Evolutionary conservation across 2,329 filamentous ascomycete species (phyloP), one percentile per base, ranked within the genome.

Genomic region (Verticillium dahliae): DNA sequence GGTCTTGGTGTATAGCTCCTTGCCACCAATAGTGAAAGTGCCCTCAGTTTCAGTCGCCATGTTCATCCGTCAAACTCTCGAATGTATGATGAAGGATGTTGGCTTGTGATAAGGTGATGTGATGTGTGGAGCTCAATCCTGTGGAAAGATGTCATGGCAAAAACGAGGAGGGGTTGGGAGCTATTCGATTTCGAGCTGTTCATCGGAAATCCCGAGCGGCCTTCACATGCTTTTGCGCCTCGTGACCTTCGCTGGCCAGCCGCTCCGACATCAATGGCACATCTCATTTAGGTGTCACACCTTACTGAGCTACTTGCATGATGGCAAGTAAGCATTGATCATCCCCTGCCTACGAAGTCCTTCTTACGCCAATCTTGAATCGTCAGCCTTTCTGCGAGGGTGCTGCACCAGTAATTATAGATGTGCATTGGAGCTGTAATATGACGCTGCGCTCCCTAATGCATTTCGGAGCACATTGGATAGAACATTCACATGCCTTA

Each of bases 1-100:
- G 15, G 82, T 83, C 72, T 85, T 86, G 63, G 80, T 81, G 73
- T 83, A 83, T 33, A 86, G 78, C 70, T 71, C 78, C 56, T 71
- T 70, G 61, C 75, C 76, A 52, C 75, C 78, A 39, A 80, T 67
- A 35, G 77, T 69, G 63, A 85, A 82, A 6, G 76, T 78, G 59
- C 82, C 81, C 67, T 86, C 83, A n/a, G 72, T 71, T 63, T 76
- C 74, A 33, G 70, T 75, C n/a, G 72, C 63, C 75, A 78, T 78
- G 64, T 34, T 59, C 35, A 45, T 52, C 18, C 9, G 18, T 52
- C 5, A 5, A 31, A 31, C 27, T 52, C 10, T 22, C 9, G 18
- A 52, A 15, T 10, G 6, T n/a, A 5, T 7, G n/a, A 22, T 18
- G 11, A 13, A 22, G 4, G 7, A 18, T 52, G 2, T 9, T 52